These are phyloP conservation scores for Metschnikowia gelsemii DNA, from an alignment of 805 yeast genomes.

Conservation along the genomic window DNA sequence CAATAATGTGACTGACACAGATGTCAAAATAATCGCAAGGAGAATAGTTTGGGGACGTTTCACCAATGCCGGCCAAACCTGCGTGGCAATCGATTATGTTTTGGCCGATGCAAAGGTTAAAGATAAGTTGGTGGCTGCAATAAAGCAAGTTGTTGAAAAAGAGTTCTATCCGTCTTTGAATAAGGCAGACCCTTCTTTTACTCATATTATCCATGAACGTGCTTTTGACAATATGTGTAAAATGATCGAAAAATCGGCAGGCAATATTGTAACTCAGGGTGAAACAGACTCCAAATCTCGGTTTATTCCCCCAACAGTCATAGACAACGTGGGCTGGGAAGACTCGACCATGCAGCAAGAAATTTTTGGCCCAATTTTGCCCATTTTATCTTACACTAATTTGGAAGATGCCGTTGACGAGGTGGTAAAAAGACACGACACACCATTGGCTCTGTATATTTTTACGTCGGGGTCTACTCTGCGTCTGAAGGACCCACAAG, in stretches of 20 bases:
- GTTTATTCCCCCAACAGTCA: constrained; percentile 71
- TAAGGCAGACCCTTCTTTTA: constrained; percentile 31
- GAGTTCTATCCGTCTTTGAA: constrained; percentile 46
- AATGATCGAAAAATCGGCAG: constrained; percentile 51
- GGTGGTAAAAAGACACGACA: constrained; percentile 53
- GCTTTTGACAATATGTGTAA: constrained; percentile 49
- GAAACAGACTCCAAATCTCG: constrained; percentile 38
- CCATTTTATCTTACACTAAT: constrained; percentile 56
- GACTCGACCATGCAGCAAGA: constrained; percentile 77
- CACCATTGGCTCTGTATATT: constrained; percentile 79
- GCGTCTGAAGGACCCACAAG: constrained; percentile 44
- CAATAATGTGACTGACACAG: constrained; percentile 43
- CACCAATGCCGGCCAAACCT: constrained; percentile 84
- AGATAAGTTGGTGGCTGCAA: constrained; percentile 46
- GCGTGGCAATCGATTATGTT: constrained; percentile 85
- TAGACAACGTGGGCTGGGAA: constrained; percentile 58
- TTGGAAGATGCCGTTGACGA: constrained; percentile 45
- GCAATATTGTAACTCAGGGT: constrained; percentile 52
- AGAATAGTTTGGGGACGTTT: constrained; percentile 79
- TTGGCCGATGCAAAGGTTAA: constrained; percentile 62
- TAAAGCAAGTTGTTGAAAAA: constrained; percentile 40
- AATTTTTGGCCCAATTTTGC: constrained; percentile 83
- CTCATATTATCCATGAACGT: constrained; percentile 60
- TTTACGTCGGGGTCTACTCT: constrained; percentile 50
- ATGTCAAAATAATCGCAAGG: constrained; percentile 47